Evolutionary conservation across 495 filamentous ascomycete genomes (phyloP).

Genomic region (Clohesyomyces aquaticus): DNA sequence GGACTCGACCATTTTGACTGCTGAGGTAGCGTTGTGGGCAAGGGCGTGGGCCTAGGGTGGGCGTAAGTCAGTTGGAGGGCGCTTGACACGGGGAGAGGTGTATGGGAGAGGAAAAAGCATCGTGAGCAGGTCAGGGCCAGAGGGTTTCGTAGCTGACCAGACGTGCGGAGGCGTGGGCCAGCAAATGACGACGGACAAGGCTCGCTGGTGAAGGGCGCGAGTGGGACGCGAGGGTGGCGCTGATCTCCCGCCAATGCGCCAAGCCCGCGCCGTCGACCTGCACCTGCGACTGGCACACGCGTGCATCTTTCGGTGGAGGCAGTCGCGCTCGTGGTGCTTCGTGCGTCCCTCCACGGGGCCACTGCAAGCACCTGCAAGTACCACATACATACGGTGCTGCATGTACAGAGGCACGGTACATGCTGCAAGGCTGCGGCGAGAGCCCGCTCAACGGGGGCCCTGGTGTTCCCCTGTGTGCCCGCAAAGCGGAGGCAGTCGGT

Average conservation of each 20-base stretch:
- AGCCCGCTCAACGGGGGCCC: too few relatives aligned
- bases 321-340: too few relatives aligned
- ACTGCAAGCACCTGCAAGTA: too few relatives aligned
- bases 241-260: slow-evolving; percentile 1
- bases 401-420: too few relatives aligned
- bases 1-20: slow-evolving; percentile 27
- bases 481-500: too few relatives aligned
- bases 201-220: neutral
- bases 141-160: neutral
- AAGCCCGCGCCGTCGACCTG: neutral
- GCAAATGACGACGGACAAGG: slow-evolving; percentile 10
- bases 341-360: too few relatives aligned
- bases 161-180: neutral
- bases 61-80: slow-evolving; percentile 29
- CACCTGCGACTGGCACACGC: neutral
- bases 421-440: too few relatives aligned
- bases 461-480: too few relatives aligned
- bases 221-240: neutral
- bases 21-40: slow-evolving; percentile 1
- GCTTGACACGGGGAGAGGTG: slow-evolving; percentile 30
- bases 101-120: slow-evolving; percentile 3
- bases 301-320: neutral
- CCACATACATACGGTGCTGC: too few relatives aligned
- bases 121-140: neutral
- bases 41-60: slow-evolving; percentile 33